Base-by-base conservation (phyloP, 306 rosid genomes). In the Hippophae rhamnoides region DNA sequence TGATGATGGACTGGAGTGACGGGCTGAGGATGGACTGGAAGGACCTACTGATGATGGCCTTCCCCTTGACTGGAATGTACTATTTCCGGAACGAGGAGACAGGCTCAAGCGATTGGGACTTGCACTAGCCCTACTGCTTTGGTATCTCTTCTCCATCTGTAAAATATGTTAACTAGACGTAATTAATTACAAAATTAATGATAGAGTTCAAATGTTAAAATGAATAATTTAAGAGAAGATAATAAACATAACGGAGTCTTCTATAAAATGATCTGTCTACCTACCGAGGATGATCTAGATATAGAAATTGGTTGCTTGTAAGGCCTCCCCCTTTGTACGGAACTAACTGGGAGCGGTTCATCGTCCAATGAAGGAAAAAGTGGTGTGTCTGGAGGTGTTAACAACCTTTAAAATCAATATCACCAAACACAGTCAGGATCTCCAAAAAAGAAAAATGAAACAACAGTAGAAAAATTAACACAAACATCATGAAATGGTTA, bases 351-450 rank as follows among this genome's bases (percentile, higher is more conserved):
- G 57, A 63, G 76, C 7, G 73, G 85, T 62, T 87, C 89, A 55
- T 80, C 81, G n/a, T 87, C 96, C 78, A 87, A 56, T 57, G 96
- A 80, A 72, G 87, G 85, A 81, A 87, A 87, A 55, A 87, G 84
- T 4, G 96, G 96, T 10, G 93, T 87, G 66, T 87, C 96, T 0
- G 96, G 96, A 56, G 93, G 96, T 43, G 93, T 87, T 74, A 84
- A 58, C 70, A 87, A 82, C 96, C 93, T 87, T 53, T 40, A 56
- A 80, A 65, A 80, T 64, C 10, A 61, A 46, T 47, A 57, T 61
- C 41, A 65, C 47, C 23, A 43, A 46, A 52, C 43, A 65, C 82
- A 47, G 47, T 65, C 27, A 58, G 50, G 63, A 61, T 7, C 41
- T 27, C 52, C 18, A 46, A 72, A 49, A 67, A 52, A 18, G 42